Evolutionary conservation across 768 basidiomycete species (phyloP).

Genomic region (Phlebiopsis flavidoalba): DNA sequence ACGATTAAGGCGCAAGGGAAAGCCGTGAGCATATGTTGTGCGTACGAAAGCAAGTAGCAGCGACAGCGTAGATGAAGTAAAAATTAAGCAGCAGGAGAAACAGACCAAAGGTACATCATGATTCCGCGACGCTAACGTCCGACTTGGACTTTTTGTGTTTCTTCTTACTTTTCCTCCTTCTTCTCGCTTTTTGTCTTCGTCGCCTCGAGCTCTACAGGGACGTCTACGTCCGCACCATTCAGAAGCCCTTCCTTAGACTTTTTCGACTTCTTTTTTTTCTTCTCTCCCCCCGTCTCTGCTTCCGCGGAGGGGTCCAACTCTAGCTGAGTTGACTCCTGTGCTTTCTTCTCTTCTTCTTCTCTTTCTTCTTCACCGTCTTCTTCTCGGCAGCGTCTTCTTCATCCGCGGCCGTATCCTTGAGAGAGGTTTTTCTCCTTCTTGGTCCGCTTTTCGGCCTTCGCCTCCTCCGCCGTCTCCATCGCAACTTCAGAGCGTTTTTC

Average conservation of each 20-base stretch:
- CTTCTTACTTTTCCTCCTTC: conserved; percentile 21
- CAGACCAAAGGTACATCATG: background rate
- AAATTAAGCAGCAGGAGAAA: too few relatives aligned
- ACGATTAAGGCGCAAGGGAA: too few relatives aligned
- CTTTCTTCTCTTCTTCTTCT: conserved; percentile 9
- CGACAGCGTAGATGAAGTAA: background rate
- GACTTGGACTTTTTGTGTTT: conserved; percentile 22
- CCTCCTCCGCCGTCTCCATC: background rate
- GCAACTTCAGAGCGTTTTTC: conserved; percentile 4
- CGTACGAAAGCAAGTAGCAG: background rate
- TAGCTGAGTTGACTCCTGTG: background rate
- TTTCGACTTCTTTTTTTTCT: conserved; percentile 23
- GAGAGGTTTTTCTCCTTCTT: too few relatives aligned
- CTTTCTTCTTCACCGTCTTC: conserved; percentile 8
- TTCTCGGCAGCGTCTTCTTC: background rate
- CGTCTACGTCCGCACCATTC: conserved; percentile 8
- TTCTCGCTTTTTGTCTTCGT: conserved; percentile 20
- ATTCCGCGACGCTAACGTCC: conserved; percentile 2
- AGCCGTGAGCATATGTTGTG: background rate
- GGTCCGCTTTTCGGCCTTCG: too few relatives aligned
- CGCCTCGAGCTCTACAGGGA: conserved; percentile 8
- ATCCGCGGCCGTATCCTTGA: too few relatives aligned
- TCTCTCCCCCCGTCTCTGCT: conserved; percentile 5
- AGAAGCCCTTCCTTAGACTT: conserved; percentile 6
- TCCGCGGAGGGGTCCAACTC: background rate